Evolutionary conservation across 2,329 filamentous ascomycete genomes (phyloP), one percentile per base, ranked within the genome.

Genomic region (Bisporella sp.): DNA sequence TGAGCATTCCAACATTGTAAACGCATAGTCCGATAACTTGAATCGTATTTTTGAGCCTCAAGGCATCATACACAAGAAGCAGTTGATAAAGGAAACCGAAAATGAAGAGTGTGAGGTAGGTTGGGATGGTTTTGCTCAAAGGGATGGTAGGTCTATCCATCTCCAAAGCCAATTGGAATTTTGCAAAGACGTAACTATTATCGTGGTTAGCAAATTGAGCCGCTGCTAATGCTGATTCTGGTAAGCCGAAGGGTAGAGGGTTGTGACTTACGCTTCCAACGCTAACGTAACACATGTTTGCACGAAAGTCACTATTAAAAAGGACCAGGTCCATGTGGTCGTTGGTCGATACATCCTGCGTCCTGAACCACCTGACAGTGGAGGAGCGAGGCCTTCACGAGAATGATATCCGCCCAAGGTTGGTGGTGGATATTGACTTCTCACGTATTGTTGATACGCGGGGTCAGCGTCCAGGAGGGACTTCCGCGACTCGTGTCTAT

Each of bases 41-140:
- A 75, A 99, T 99, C 8, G 93, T 99, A 72, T 99, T 99, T 70
- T 96, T 96, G 65, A 92, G 76, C 56, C 90, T 84, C 52, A 99
- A 76, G 12, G 92, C 93, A 73, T 99, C 93, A 78, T 90, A 97
- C 9, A 93, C 87, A 48, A 99, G 76, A 31, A 95, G 73, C 32
- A 97, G 73, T 65, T 96, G 84, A 71, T 97, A 99, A 51, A 99
- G 69, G 71, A 95, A 97, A 54, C 89, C 93, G 68, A 99, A 96
- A 68, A 96, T 96, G 74, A 97, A 96, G 44, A 99, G 81, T 29
- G 92, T 89, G 52, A 99, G 77, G 71, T 96, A 97, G 37, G 92
- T 97, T 30, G 93, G 92, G 57, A 99, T 96, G 1, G 91, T 84
- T 64, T 77, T 78, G 60, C 76, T 74, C 55, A 81, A 77, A 9